phyloP scores from a whole-genome alignment of 2,329 filamentous ascomycete species.

The Rhynchosporium graminicola region DNA sequence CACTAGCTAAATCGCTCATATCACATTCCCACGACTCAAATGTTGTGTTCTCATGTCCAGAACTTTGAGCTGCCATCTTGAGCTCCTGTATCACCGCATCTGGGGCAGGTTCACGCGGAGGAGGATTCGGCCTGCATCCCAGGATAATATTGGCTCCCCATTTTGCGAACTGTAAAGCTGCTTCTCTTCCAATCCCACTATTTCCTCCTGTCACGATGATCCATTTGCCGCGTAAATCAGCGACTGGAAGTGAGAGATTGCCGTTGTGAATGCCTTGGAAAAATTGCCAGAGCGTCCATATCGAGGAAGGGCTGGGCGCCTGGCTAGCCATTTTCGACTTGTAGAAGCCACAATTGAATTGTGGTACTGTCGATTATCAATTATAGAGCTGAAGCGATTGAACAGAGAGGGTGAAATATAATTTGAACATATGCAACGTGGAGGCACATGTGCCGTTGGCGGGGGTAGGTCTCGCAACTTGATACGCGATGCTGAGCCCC shows the following conservation, averaged over 20 bases:
- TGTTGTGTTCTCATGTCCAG: constrained; percentile 21
- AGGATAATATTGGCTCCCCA: constrained; percentile 44
- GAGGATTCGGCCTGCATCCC: constrained; percentile 40
- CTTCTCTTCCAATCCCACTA: constrained; percentile 46
- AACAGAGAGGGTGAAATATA: too few relatives aligned
- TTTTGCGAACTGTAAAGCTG: constrained; percentile 42
- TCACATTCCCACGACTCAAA: constrained; percentile 39
- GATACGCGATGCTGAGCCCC: too few relatives aligned
- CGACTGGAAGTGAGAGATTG: constrained; percentile 17
- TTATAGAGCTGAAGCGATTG: too few relatives aligned
- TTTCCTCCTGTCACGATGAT: constrained; percentile 48
- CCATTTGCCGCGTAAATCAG: constrained; percentile 21
- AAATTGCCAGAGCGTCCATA: constrained; percentile 17
- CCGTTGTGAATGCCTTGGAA: constrained; percentile 9
- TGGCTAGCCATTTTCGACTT: neutral
- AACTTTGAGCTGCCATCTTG: constrained; percentile 13
- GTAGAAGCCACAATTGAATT: too few relatives aligned
- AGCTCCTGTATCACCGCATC: constrained; percentile 32
- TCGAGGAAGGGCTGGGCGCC: neutral
- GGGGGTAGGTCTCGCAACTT: too few relatives aligned
- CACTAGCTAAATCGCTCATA: constrained; percentile 32
- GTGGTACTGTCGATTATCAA: too few relatives aligned
- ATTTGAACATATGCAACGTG: too few relatives aligned
- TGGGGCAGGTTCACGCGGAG: constrained; percentile 36
- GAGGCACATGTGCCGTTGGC: too few relatives aligned